Conservation (phyloP, 257 asterid genomes). For the Fraxinus excelsior region DNA sequence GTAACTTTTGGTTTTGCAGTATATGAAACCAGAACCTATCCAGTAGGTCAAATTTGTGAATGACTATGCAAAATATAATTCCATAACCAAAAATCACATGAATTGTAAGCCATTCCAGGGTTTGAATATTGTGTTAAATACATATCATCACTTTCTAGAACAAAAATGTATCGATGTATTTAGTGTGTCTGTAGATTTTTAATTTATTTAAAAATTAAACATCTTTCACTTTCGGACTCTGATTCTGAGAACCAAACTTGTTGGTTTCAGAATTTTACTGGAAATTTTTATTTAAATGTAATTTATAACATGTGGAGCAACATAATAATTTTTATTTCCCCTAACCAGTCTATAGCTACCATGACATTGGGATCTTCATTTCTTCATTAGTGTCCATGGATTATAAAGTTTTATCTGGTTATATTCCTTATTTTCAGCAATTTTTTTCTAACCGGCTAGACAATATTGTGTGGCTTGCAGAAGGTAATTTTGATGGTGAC, state of each 20-base stretch:
- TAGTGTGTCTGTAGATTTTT: not conserved
- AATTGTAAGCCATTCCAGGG: not conserved
- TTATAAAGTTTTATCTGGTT: not conserved
- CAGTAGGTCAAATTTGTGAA: not conserved
- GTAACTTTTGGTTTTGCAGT: not conserved
- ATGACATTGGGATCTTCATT: not conserved
- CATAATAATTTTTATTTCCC: not conserved
- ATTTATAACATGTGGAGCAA: not conserved
- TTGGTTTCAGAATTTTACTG: too few species aligned
- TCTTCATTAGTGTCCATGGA: not conserved
- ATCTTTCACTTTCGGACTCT: not conserved
- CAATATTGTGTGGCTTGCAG: slow-evolving; percentile 49
- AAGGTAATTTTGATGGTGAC: slow-evolving; percentile 47
- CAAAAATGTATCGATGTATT: not conserved
- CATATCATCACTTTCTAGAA: not conserved
- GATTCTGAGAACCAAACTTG: not conserved
- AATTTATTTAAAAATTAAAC: not conserved
- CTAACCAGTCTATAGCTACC: not conserved
- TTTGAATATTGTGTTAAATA: not conserved
- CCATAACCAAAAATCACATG: not conserved
- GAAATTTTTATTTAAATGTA: not conserved
- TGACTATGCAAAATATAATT: not conserved
- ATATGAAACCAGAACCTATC: not conserved
- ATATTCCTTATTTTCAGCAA: not conserved
- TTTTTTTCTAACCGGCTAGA: not conserved